Conservation (phyloP, 768 basidiomycete genomes). For the Vararia minispora region DNA sequence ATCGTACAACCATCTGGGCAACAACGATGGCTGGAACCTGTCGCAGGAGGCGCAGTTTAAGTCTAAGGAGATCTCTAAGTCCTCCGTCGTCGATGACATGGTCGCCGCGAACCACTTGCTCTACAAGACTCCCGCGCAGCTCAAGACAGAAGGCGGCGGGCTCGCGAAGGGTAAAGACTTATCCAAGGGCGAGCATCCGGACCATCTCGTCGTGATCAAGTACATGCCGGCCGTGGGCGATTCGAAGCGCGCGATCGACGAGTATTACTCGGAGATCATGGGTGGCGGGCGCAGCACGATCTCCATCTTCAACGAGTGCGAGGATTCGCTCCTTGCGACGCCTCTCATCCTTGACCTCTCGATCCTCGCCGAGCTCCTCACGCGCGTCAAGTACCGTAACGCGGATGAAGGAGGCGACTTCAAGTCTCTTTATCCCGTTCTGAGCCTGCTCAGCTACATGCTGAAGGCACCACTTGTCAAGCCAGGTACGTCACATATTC, state of each 20-base stretch:
- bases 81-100: constrained; percentile 97
- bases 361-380: constrained; percentile 89
- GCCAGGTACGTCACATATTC: constrained; percentile 39
- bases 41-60: constrained; percentile 88
- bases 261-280: constrained; percentile 97
- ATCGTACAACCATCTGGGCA: constrained; percentile 97
- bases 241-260: constrained; percentile 98
- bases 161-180: no score
- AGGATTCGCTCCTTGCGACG: constrained; percentile 94
- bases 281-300: constrained; percentile 91
- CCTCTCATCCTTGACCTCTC: constrained; percentile 91
- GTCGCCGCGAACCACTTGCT: constrained; percentile 82
- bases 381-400: constrained; percentile 83
- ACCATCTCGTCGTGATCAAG: constrained; percentile 96
- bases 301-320: constrained; percentile 98
- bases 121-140: constrained; percentile 66
- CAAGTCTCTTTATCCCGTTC: constrained; percentile 77
- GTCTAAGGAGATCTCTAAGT: constrained; percentile 98
- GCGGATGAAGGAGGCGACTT: constrained; percentile 36
- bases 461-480: constrained; percentile 97
- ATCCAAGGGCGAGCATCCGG: constrained; percentile 93
- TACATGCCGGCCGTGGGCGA: constrained; percentile 95
- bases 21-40: constrained; percentile 94
- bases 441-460: constrained; percentile 94
- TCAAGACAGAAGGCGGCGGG: constrained; percentile 9